Conservation (phyloP, 179 eudicot species). For the Carnegiea gigantea region DNA sequence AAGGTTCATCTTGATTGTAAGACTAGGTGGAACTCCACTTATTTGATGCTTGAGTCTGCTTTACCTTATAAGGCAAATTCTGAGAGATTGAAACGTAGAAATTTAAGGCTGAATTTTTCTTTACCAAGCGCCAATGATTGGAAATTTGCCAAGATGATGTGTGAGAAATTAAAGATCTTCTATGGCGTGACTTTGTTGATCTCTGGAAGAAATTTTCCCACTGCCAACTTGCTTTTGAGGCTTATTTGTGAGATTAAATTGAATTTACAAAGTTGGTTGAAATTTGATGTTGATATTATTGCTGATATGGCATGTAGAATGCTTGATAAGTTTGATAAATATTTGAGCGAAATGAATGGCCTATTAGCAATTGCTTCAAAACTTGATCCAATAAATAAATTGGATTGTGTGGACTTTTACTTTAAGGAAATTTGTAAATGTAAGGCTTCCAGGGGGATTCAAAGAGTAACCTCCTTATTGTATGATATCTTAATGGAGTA, state of each 20-base stretch:
- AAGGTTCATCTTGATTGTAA: conserved; percentile 6
- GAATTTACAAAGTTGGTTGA: too few relatives aligned
- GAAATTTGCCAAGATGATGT: not conserved
- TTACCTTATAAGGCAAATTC: too few relatives aligned
- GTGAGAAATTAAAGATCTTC: not conserved
- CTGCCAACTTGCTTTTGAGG: too few relatives aligned
- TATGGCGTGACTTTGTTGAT: too few relatives aligned
- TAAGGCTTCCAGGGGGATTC: not conserved
- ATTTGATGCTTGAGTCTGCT: too few relatives aligned
- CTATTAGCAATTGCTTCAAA: not conserved
- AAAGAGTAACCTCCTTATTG: not conserved
- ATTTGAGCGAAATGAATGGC: not conserved
- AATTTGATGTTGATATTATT: too few relatives aligned
- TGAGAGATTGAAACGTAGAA: too few relatives aligned
- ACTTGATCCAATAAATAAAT: too few relatives aligned
- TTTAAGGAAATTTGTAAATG: not conserved
- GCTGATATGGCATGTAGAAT: not conserved
- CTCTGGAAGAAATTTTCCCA: too few relatives aligned
- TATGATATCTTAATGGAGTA: not conserved
- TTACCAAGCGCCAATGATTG: not conserved
- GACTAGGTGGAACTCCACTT: too few relatives aligned
- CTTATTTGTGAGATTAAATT: too few relatives aligned
- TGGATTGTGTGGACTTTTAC: too few relatives aligned
- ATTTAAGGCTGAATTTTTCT: conserved; percentile 10
- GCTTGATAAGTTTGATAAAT: not conserved